Base-by-base conservation (phyloP, 768 basidiomycete species). In the Macrolepiota dolichaula region DNA sequence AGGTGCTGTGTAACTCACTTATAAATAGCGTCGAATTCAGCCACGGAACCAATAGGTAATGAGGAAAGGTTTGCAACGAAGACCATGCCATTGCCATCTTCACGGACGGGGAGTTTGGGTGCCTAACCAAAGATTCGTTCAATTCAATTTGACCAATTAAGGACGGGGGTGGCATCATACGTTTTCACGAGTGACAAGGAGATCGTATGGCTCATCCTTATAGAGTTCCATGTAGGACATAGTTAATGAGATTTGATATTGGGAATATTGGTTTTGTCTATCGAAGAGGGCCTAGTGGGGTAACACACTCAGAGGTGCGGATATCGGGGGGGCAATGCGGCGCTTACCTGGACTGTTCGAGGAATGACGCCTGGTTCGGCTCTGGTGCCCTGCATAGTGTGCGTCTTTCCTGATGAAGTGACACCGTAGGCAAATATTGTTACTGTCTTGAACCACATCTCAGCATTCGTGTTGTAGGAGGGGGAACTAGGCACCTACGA, bases 371-470 rank as follows among this genome's bases (percentile, higher is more conserved):
- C 94, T n/a, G 90, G 91, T 35, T 91, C 80, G 1, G 77, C 51
- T 38, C 73, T 80, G 6, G 80, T 85, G 38, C 94, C 94, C 74
- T 95, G 93, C 91, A 96, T 96, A 0, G 94, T 96, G 71, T 94
- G 85, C 0, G 93, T 96, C 77, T 94, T 95, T 17, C 93, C 94
- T 4, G 90, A 92, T 1, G 91, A 93, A 10, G 92, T 95, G 12
- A 94, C 92, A 6, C 94, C 94, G 72, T 95, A 95, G 1, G 92
- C 91, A 64, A 95, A 94, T 15, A 95, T 86, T 10, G 92, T 94
- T 3, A 92, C 86, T 0, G 89, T 93, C 90, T 92, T 17, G 32
- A 11, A 27, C 40, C 57, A 15, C 50, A 40, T 68, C 42, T 44
- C n/a, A 64, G 55, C 29, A 42, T 2, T 24, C 6, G 15, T 15